Base-by-base conservation (phyloP, 768 basidiomycete genomes). In the Trametes villosa region DNA sequence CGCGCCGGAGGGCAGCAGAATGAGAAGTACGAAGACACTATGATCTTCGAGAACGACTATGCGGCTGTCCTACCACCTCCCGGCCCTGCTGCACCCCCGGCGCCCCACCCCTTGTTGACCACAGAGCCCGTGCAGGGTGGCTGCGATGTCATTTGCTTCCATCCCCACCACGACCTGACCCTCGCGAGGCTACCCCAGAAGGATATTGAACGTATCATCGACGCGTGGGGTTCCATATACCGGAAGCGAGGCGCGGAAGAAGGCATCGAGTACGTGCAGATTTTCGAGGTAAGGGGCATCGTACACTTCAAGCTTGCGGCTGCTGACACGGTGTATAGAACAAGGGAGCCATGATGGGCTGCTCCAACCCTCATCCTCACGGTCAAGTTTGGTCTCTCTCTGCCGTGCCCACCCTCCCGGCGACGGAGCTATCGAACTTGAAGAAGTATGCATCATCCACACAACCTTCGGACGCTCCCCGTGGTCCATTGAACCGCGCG, bases 301-400 rank as follows among this genome's bases (percentile, higher is more conserved):
- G 38, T 17, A 26, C 13, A 17, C 11, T 26, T 22, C n/a, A 9
- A 4, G 30, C 13, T 48, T 31, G n/a, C 29, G 18, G 4, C 18
- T 20, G 13, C 51, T 26, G 30, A 58, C 47, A 24, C 15, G 41
- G 30, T 31, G 8, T 20, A 48, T 46, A 70, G 69, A 69, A 70
- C 55, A 96, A 95, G 75, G 95, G 95, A 2, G 75, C 88, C 3
- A 94, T 94, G 79, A 96, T 96, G 95, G 95, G 95, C 12, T 96
- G 93, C 70, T 93, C 91, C 8, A 96, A 96, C 69, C 92, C 94
- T 26, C 95, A 96, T 71, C 94, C 95, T 0, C 95, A 96, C 72
- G 92, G 94, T 22, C 95, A 97, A 73, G 85, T 88, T 17, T 94
- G 93, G 91, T 89, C 92, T 3, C 74, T 88, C 4, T 91, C 89